Conservation (phyloP, 129 eudicot genomes). For the Gnaphalium uliginosum region DNA sequence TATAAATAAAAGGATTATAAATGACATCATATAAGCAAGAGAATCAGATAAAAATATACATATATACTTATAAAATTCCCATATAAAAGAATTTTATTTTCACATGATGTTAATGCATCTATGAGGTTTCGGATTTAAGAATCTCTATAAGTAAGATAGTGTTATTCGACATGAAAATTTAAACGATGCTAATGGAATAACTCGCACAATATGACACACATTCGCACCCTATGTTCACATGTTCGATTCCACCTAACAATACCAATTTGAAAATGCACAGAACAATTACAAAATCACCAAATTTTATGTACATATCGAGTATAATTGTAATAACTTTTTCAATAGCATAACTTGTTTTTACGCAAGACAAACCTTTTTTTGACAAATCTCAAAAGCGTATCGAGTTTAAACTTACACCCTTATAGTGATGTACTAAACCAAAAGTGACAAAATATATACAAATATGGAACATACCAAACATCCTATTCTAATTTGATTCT, state of each 20-base stretch:
- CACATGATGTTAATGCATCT: slow-evolving; percentile 31
- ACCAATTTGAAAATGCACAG: not conserved
- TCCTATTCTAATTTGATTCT: not conserved
- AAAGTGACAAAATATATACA: not conserved
- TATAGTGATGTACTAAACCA: not conserved
- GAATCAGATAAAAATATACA: slow-evolving; percentile 23
- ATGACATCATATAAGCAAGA: slow-evolving; percentile 8
- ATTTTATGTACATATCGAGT: not conserved
- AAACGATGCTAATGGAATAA: slow-evolving; percentile 24
- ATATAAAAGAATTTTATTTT: slow-evolving; percentile 9
- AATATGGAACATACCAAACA: not conserved
- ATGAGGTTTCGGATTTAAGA: not conserved
- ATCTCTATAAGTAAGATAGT: not conserved
- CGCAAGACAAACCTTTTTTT: not conserved
- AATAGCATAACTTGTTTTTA: not conserved
- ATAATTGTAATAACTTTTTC: not conserved
- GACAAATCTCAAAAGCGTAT: not conserved
- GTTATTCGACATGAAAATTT: slow-evolving; percentile 14
- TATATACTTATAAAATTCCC: not conserved
- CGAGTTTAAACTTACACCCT: not conserved
- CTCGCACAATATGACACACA: slow-evolving; percentile 12
- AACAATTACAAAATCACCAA: not conserved
- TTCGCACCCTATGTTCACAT: slow-evolving; percentile 10
- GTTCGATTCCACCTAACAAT: slow-evolving; percentile 29
- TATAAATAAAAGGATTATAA: no score